Evolutionary conservation across 805 yeast genomes (phyloP).

Genomic region (Candida cerambycidarum): DNA sequence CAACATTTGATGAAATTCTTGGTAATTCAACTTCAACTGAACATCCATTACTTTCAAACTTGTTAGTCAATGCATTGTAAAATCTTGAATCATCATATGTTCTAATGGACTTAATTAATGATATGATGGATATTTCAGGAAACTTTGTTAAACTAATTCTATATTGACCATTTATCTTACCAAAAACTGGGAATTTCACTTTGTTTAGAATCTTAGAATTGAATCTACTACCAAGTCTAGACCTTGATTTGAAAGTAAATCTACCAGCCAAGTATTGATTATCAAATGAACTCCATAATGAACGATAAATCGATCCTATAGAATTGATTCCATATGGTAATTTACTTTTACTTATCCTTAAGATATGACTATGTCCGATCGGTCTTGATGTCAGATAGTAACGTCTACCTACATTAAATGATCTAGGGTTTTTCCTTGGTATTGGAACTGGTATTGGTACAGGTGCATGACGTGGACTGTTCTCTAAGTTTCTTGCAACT

Average conservation of each 20-base stretch:
- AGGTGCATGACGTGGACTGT: constrained; percentile 8
- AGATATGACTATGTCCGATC: neutral
- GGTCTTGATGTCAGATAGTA: constrained; percentile 8
- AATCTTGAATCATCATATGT: constrained; percentile 9
- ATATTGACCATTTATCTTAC: constrained; percentile 7
- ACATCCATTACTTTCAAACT: constrained; percentile 13
- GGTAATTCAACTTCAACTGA: constrained; percentile 7
- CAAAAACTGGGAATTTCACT: constrained; percentile 2
- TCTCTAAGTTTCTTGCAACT: constrained; percentile 12
- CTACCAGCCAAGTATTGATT: neutral
- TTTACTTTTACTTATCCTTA: neutral
- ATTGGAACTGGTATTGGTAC: constrained; percentile 10
- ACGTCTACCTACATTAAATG: constrained; percentile 1
- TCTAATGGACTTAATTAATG: constrained; percentile 4
- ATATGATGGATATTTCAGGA: constrained; percentile 4
- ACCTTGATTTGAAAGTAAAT: constrained; percentile 1
- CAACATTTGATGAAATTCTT: neutral
- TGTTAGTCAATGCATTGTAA: constrained; percentile 10
- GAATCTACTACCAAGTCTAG: neutral
- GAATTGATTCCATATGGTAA: constrained; percentile 1
- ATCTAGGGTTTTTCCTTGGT: constrained; percentile 1
- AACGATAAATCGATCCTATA: neutral
- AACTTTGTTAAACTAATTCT: neutral
- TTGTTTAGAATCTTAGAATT: neutral
- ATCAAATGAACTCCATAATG: constrained; percentile 2